Conservation (phyloP, 108 stramenopile species). For the Cyclotella kingstonii region DNA sequence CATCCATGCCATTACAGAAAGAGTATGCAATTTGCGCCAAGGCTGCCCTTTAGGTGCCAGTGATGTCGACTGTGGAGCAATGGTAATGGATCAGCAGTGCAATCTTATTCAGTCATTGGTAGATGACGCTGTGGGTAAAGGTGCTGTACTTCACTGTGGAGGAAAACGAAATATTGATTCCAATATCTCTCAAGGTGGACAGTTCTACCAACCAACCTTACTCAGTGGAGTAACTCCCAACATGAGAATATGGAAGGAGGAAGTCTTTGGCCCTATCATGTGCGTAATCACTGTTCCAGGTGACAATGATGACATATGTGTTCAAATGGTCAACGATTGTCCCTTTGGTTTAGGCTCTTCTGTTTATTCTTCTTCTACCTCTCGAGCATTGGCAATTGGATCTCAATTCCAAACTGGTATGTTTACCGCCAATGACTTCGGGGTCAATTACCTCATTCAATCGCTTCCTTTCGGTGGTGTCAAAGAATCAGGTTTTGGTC, state of each 20-base stretch:
- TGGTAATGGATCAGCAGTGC: constrained; percentile 88
- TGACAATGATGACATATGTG: constrained; percentile 81
- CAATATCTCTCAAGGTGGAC: constrained; percentile 47
- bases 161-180: constrained; percentile 72
- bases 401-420: constrained; percentile 90
- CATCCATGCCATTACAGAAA: constrained; percentile 49
- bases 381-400: constrained; percentile 81
- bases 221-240: constrained; percentile 88
- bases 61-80: constrained; percentile 91
- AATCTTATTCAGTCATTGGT: constrained; percentile 84
- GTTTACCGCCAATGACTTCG: constrained; percentile 98
- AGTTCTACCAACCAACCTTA: constrained; percentile 96
- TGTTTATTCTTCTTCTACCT: constrained; percentile 77
- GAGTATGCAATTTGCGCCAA: constrained; percentile 73
- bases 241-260: constrained; percentile 94
- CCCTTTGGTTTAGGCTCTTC: constrained; percentile 92
- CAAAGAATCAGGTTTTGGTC: constrained; percentile 95
- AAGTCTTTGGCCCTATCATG: constrained; percentile 99
- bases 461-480: constrained; percentile 97
- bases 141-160: constrained; percentile 89
- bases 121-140: constrained; percentile 96
- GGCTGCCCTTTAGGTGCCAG: constrained; percentile 74
- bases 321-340: constrained; percentile 84
- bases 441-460: constrained; percentile 95
- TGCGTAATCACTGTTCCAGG: constrained; percentile 86